Percentiles rank a stretch among this genome's conserved stretches.
These are phyloP conservation scores for Geotrichum bryndzae DNA, from an alignment of 1,139 yeast species.

Conservation along the genomic window DNA sequence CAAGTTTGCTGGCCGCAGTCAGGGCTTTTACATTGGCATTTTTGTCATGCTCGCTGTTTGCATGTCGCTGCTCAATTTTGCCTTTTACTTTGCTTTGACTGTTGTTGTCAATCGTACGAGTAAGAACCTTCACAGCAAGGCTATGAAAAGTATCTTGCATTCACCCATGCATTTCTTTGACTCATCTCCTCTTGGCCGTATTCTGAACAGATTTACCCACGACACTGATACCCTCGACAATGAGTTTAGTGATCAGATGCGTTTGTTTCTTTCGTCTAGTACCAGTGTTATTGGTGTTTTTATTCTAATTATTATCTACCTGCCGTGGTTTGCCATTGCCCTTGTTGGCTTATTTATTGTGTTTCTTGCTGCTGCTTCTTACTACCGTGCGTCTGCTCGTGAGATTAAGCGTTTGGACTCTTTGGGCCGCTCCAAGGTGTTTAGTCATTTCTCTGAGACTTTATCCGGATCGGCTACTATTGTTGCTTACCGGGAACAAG, in stretches of 20 bases:
- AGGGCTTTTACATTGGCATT: conserved; percentile 64
- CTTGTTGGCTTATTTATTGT: conserved; percentile 48
- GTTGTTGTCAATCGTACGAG: conserved; percentile 45
- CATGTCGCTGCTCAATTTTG: conserved; percentile 37
- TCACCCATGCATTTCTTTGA: conserved; percentile 70
- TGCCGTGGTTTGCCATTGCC: conserved; percentile 74
- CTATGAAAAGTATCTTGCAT: conserved; percentile 58
- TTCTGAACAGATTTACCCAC: conserved; percentile 68
- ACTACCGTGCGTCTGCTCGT: conserved; percentile 72
- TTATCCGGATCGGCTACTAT: conserved; percentile 68
- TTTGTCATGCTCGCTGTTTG: conserved; percentile 49
- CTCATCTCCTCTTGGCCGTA: conserved; percentile 65
- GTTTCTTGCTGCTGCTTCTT: conserved; percentile 48
- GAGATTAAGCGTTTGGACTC: conserved; percentile 83
- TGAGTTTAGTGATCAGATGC: conserved; percentile 42
- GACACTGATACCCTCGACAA: conserved; percentile 82
- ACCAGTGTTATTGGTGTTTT: conserved; percentile 57
- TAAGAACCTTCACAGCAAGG: conserved; percentile 38
- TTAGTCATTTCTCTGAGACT: conserved; percentile 70
- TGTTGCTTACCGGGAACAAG: conserved; percentile 49
- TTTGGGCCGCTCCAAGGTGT: conserved; percentile 65
- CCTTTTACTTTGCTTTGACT: conserved; percentile 46
- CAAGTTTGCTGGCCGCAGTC: conserved; percentile 45
- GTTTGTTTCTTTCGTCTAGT: conserved; percentile 44
- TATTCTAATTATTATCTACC: conserved; percentile 61